Percentiles rank a stretch among this genome's conserved stretches.
Evolutionary conservation across 192 early-diverging fungal species (phyloP).

Genomic region (Linnemannia hyalina): DNA sequence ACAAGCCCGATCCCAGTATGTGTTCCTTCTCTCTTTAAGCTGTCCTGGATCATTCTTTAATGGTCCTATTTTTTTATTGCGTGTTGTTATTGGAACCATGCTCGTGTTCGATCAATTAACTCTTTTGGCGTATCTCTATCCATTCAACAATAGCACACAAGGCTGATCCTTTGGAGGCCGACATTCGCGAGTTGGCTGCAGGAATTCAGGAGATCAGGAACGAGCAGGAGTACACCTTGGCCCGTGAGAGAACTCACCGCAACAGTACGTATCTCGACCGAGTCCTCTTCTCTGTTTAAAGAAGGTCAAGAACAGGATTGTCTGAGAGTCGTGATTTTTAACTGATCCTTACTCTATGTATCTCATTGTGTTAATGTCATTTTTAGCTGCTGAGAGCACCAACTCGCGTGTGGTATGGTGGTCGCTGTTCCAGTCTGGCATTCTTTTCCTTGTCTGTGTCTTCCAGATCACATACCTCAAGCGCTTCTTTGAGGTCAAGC

Average conservation of each 20-base stretch:
- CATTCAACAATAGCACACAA: constrained; percentile 38
- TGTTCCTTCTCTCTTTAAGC: not conserved
- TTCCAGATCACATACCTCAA: constrained; percentile 86
- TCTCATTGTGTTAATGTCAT: not conserved
- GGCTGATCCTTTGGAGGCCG: constrained; percentile 72
- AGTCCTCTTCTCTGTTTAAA: not conserved
- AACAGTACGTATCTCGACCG: constrained; percentile 67
- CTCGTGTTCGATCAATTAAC: constrained; percentile 1
- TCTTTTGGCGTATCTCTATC: not conserved
- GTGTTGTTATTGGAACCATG: constrained; percentile 14
- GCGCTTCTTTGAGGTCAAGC: constrained; percentile 78
- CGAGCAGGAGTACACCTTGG: constrained; percentile 79
- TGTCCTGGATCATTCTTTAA: constrained; percentile 21
- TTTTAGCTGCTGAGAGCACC: constrained; percentile 81
- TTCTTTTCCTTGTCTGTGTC: constrained; percentile 73
- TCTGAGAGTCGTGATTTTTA: not conserved
- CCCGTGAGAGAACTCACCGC: constrained; percentile 72
- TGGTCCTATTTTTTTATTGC: constrained; percentile 32
- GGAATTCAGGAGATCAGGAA: constrained; percentile 73
- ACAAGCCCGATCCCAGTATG: constrained; percentile 55
- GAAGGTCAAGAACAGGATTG: not conserved
- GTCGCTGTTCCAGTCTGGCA: constrained; percentile 74
- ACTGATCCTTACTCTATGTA: not conserved
- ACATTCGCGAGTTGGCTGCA: constrained; percentile 74
- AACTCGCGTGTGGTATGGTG: constrained; percentile 85